A percentile compares a stretch with the other conserved stretches of the same genome.
Conservation (phyloP, 345 rosid genomes). For the Leavenworthia alabamica region DNA sequence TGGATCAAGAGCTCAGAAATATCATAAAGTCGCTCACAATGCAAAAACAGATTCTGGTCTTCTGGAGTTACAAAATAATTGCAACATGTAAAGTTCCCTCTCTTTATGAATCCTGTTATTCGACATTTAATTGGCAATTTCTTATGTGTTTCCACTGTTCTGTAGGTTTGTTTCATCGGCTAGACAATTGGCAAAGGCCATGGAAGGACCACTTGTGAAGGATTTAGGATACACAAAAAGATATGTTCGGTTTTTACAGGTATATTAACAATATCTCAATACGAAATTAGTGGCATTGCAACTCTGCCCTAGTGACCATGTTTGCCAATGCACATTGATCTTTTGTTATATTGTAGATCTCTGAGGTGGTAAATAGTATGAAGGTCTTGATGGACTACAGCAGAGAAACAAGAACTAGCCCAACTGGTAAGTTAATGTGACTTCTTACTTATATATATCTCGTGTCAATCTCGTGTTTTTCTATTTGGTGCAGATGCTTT, state of each 20-base stretch:
- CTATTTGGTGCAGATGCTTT: slow-evolving; percentile 63
- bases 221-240: slow-evolving; percentile 98
- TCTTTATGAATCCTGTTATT: not conserved
- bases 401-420: slow-evolving; percentile 82
- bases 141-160: slow-evolving; percentile 13
- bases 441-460: too few relatives aligned
- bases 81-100: slow-evolving; percentile 84
- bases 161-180: slow-evolving; percentile 93
- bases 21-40: slow-evolving; percentile 81
- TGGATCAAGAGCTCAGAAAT: slow-evolving; percentile 81
- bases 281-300: not conserved
- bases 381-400: slow-evolving; percentile 98
- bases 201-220: slow-evolving; percentile 95
- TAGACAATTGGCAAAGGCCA: slow-evolving; percentile 91
- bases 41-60: slow-evolving; percentile 68
- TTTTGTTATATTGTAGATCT: slow-evolving; percentile 29
- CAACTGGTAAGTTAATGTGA: slow-evolving; percentile 70
- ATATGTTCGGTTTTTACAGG: slow-evolving; percentile 99
- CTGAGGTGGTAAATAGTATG: slow-evolving; percentile 99
- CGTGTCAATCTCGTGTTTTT: too few relatives aligned
- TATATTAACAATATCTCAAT: slow-evolving; percentile 15
- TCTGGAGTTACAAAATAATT: slow-evolving; percentile 76
- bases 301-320: not conserved
- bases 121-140: not conserved
- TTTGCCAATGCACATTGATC: slow-evolving; percentile 1